Evolutionary conservation across 116 monocot species (phyloP), one percentile per base, ranked within the genome.

Genomic region (Dioscorea cayenensis): DNA sequence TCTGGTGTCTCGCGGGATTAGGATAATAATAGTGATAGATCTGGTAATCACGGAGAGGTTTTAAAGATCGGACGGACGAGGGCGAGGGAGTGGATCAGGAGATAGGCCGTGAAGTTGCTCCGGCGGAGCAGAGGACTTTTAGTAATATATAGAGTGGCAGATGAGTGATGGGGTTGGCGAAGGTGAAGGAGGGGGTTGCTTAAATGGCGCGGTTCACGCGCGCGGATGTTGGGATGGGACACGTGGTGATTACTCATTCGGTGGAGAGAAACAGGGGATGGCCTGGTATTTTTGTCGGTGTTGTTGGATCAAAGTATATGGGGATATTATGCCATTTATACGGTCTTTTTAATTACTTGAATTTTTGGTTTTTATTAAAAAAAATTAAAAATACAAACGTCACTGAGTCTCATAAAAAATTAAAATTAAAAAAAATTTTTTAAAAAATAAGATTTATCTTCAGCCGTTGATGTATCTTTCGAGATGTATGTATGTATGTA

Each of bases 181-280:
- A 27, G 38, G 37, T 25, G 25, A 25, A 36, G 36, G 36, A 19
- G 36, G 19, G 7, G 43, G 67, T 4, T 43, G 37, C 69, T 69
- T 69, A 69, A 69, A 69, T 50, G 38, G 69, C 69, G 50, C 22
- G 50, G 20, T 69, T 51, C 69, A 69, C 69, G 69, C 69, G 69
- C 67, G 51, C 13, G 12, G 69, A n/a, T 69, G 69, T 49, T 69
- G 19, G 19, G 49, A 19, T 7, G 8, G 7, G 27, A 49, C 49
- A 51, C 51, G 69, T 49, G 69, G 51, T 21, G 51, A 8, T 6
- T 38, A 2, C 1, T 67, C 1, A 51, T 23, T 69, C 51, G 51
- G 6, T 3, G 8, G 22, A 7, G 25, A 0, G 69, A 55, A 16
- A 10, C 27, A 29, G 66, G 36, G 29, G 32, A 32, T 16, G 17